Evolutionary conservation across 2,329 filamentous ascomycete species (phyloP), one percentile per base, ranked within the genome.

Genomic region (Arthrobotrys entomopaga): DNA sequence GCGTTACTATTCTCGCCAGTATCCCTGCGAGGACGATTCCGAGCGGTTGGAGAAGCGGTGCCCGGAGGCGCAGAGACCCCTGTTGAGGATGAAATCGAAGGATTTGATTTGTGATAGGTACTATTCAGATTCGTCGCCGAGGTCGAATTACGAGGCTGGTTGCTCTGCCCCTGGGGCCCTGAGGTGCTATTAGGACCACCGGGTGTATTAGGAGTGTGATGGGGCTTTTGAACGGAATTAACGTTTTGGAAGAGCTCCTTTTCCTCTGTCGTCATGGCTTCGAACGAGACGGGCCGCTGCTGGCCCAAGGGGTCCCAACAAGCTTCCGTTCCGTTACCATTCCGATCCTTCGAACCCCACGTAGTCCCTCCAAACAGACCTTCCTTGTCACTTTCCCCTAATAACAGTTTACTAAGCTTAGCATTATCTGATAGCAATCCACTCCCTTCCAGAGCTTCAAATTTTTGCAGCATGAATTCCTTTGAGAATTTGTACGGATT

Each of bases 1-100:
- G 82, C 90, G 84, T 85, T 95, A 34, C 6, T 34, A 82, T 85
- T 86, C 78, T 92, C 91, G 10, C 83, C 82, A 0, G 93, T 95
- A 81, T 97, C 93, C 74, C 93, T 90, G 78, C 94, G 91, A 78
- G 94, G 89, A 40, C 88, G 89, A 24, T 88, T 87, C 2, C 92
- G 92, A 76, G 93, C 88, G 40, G 88, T 86, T 42, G 88, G 84
- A 26, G 87, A 87, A 7, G 89, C 90, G 1, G 93, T 91, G 10
- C 93, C 93, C 46, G 89, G 87, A 56, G 91, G 83, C 24, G 88
- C 90, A 81, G 90, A 93, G 53, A 86, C 43, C 8, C 96, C 95
- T 58, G 87, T 87, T 58, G 88, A 83, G 82, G 97, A 97, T 76
- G 91, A 84, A 90, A 97, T 81, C 58, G 79, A 78, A 65, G 56